Percentiles rank a stretch among this genome's conserved stretches.
phyloP scores from a whole-genome alignment of 1,139 yeast genomes.

The Meyerozyma smithsonii region DNA sequence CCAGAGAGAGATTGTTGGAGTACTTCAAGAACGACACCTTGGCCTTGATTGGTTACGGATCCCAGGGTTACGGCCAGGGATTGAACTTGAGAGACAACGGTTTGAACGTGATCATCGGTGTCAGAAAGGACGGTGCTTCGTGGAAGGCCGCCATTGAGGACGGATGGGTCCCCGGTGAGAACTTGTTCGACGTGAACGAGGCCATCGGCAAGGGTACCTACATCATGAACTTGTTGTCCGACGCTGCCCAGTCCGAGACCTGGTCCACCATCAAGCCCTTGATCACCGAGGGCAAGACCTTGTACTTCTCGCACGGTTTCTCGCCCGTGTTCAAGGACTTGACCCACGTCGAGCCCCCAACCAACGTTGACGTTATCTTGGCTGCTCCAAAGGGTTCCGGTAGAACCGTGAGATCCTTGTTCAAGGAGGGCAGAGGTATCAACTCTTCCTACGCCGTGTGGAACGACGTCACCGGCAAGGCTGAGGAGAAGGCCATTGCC shows the following conservation, averaged over 20 bases:
- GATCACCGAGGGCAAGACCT: constrained; percentile 94
- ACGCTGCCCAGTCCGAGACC: constrained; percentile 99
- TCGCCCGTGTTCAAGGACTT: constrained; percentile 98
- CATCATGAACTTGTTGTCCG: constrained; percentile 96
- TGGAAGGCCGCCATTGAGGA: constrained; percentile 99
- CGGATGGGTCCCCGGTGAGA: constrained; percentile 99
- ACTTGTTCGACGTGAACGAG: constrained; percentile 90
- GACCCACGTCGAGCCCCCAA: constrained; percentile 94
- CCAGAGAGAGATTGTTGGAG: constrained; percentile 90
- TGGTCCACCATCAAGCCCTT: constrained; percentile 85
- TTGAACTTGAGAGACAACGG: constrained; percentile 99
- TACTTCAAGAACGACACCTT: constrained; percentile 97
- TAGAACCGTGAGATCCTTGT: constrained; percentile 97
- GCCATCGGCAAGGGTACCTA: constrained; percentile 90
- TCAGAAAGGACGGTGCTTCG: constrained; percentile 96
- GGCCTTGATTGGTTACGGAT: constrained; percentile 98
- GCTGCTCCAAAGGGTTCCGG: constrained; percentile 99
- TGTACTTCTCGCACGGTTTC: constrained; percentile 99
- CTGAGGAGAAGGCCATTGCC: constrained; percentile 98
- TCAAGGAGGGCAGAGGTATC: constrained; percentile 99
- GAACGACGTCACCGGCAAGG: constrained; percentile 99
- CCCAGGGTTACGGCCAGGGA: constrained; percentile 99
- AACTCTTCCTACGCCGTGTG: constrained; percentile 99
- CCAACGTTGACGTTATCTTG: constrained; percentile 90
- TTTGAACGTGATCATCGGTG: constrained; percentile 95